These are phyloP conservation scores for Linum lewisii DNA, from an alignment of 345 rosid species.

Conservation along the genomic window DNA sequence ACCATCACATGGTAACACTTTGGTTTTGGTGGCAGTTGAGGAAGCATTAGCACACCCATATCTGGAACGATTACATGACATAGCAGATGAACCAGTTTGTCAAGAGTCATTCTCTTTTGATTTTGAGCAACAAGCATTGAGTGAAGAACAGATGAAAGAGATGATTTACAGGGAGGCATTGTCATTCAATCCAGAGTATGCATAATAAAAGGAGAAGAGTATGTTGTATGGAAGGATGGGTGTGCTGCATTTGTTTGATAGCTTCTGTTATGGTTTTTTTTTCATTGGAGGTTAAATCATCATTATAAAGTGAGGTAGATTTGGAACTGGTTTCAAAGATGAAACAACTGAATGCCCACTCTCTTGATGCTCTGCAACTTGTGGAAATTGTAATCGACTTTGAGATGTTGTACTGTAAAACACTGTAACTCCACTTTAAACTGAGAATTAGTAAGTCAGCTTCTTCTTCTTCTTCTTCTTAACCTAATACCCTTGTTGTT, in stretches of 20 bases:
- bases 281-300: not conserved
- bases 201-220: constrained; percentile 17
- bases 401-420: no score
- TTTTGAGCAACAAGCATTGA: constrained; percentile 69
- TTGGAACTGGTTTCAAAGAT: not conserved
- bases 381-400: no score
- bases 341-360: no score
- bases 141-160: constrained; percentile 91
- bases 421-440: no score
- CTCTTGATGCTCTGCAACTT: no score
- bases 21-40: constrained; percentile 52
- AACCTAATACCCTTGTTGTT: not conserved
- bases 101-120: constrained; percentile 66
- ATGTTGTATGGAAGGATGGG: no score
- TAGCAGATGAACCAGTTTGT: constrained; percentile 87
- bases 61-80: constrained; percentile 72
- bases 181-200: constrained; percentile 60
- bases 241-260: not conserved
- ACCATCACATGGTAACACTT: not conserved
- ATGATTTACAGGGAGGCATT: constrained; percentile 75
- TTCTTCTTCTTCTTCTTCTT: no score
- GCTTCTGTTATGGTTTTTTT: no score
- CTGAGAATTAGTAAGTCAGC: no score
- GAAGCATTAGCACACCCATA: constrained; percentile 87
- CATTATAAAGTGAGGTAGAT: no score